These are phyloP conservation scores for Pseudocercospora eumusae DNA, from an alignment of 2,329 filamentous ascomycete species.

Conservation along the genomic window DNA sequence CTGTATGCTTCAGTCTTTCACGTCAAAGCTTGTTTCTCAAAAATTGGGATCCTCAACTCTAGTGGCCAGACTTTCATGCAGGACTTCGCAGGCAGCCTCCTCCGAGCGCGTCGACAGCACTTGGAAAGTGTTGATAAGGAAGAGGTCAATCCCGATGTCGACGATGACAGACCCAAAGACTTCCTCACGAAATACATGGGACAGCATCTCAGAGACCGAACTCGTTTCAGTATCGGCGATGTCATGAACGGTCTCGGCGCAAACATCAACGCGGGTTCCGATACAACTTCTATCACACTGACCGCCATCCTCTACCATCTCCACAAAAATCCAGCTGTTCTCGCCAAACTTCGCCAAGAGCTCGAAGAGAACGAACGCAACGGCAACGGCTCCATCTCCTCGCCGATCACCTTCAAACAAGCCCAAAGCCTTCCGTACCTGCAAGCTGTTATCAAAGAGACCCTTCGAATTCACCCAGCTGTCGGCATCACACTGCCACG, in stretches of 20 bases:
- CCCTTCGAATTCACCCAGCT: conserved; percentile 48
- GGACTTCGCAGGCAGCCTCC: not conserved
- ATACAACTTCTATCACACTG: conserved; percentile 48
- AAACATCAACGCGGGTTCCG: conserved; percentile 45
- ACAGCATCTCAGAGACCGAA: not conserved
- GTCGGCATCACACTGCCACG: conserved; percentile 44
- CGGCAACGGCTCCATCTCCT: conserved; percentile 34
- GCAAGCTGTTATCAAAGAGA: conserved; percentile 48
- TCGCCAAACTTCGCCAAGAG: conserved; percentile 39
- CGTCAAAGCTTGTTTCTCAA: not conserved
- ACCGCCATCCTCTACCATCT: conserved; percentile 43
- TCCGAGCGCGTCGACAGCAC: not conserved
- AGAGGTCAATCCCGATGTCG: not conserved
- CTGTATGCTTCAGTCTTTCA: not conserved
- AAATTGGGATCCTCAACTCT: not conserved
- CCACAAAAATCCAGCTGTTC: conserved; percentile 38
- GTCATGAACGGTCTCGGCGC: not conserved
- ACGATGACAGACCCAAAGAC: not conserved
- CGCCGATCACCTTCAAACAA: conserved; percentile 36
- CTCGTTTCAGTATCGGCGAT: not conserved
- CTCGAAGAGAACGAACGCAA: conserved; percentile 32
- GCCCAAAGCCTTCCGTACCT: conserved; percentile 45
- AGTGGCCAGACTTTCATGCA: conserved; percentile 1
- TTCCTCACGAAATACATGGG: not conserved
- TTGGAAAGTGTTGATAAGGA: not conserved